These are phyloP conservation scores for Astragalus glycyphyllos DNA, from an alignment of 306 rosid genomes.

Conservation along the genomic window DNA sequence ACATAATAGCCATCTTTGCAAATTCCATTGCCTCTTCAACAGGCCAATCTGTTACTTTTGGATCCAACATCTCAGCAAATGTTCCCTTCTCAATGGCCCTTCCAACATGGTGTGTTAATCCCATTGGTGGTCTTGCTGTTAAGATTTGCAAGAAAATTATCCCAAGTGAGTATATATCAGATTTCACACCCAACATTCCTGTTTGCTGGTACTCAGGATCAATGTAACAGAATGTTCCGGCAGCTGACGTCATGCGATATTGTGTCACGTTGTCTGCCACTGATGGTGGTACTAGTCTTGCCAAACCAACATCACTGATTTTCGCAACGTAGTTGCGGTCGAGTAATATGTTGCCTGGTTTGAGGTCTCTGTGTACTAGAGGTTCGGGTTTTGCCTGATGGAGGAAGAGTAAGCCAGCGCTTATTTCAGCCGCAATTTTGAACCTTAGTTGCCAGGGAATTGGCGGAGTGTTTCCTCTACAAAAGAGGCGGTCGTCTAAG, in stretches of 20 bases:
- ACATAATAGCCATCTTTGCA: slow-evolving; percentile 42
- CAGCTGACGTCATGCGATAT: slow-evolving; percentile 48
- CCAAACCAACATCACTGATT: slow-evolving; percentile 55
- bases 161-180: slow-evolving; percentile 58
- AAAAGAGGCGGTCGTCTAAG: slow-evolving; percentile 49
- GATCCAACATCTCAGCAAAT: slow-evolving; percentile 48
- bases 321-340: slow-evolving; percentile 51
- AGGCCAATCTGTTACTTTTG: slow-evolving; percentile 49
- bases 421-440: slow-evolving; percentile 53
- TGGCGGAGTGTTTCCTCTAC: slow-evolving; percentile 39
- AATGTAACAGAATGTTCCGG: slow-evolving; percentile 56
- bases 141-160: slow-evolving; percentile 51
- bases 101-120: slow-evolving; percentile 52
- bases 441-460: slow-evolving; percentile 57
- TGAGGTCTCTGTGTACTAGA: slow-evolving; percentile 54
- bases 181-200: slow-evolving; percentile 54
- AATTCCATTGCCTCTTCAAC: slow-evolving; percentile 41
- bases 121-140: slow-evolving; percentile 54
- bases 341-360: slow-evolving; percentile 55
- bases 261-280: slow-evolving; percentile 48
- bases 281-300: slow-evolving; percentile 52
- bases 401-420: slow-evolving; percentile 52
- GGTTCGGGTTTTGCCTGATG: slow-evolving; percentile 61
- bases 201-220: slow-evolving; percentile 60
- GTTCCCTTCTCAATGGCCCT: slow-evolving; percentile 45